phyloP scores from a whole-genome alignment of 768 basidiomycete species.

The Boletus reticuloceps region DNA sequence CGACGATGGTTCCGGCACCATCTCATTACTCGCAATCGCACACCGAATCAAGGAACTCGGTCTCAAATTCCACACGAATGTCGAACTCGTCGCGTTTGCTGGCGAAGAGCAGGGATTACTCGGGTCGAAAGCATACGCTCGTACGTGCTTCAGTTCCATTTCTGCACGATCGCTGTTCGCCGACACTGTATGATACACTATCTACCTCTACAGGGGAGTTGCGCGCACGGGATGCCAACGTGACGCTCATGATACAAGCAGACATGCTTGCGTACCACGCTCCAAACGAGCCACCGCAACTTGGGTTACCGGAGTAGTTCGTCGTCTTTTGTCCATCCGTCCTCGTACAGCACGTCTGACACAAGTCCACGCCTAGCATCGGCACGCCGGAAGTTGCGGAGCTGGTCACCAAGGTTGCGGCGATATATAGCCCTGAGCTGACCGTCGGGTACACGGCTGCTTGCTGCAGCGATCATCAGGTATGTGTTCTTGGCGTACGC shows the following conservation, averaged over 20 bases:
- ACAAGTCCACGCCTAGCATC: conserved; percentile 46
- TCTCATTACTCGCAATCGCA: conserved; percentile 78
- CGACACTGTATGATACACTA: not conserved
- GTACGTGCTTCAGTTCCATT: conserved; percentile 42
- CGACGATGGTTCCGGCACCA: conserved; percentile 64
- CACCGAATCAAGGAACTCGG: conserved; percentile 64
- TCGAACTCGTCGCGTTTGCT: conserved; percentile 81
- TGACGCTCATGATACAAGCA: conserved; percentile 84
- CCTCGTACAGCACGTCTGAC: not conserved
- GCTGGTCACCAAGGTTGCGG: conserved; percentile 71
- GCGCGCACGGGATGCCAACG: conserved; percentile 53
- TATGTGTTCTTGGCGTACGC: conserved; percentile 19
- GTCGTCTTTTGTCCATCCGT: conserved; percentile 22
- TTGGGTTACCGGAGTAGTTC: conserved; percentile 74
- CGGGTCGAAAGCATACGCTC: conserved; percentile 77
- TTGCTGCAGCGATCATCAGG: conserved; percentile 93
- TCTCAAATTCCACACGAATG: conserved; percentile 69
- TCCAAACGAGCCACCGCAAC: conserved; percentile 74
- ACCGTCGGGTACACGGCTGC: conserved; percentile 67
- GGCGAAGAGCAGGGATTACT: conserved; percentile 90
- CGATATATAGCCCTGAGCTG: conserved; percentile 79
- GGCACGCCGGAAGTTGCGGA: conserved; percentile 75
- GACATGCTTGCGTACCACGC: conserved; percentile 90
- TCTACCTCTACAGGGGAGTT: conserved; percentile 47
- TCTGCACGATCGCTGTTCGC: not conserved